phyloP scores from a whole-genome alignment of 177 flowering plant genomes.

The Telopea speciosissima region DNA sequence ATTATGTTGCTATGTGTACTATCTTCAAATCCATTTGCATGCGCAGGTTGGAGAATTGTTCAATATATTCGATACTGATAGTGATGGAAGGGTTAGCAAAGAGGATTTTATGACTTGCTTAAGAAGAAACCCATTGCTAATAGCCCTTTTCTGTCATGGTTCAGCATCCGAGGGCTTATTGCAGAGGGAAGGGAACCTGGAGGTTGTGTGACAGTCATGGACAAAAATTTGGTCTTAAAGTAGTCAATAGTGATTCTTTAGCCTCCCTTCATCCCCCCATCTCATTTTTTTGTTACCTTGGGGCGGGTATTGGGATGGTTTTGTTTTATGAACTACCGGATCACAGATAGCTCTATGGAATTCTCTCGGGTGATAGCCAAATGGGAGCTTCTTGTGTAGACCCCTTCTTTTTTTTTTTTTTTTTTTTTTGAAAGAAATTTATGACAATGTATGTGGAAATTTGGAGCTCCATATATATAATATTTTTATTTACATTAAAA shows the following conservation, averaged over 20 bases:
- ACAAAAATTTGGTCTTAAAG: too few relatives aligned
- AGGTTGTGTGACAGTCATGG: constrained; percentile 20
- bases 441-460: not conserved
- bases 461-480: not conserved
- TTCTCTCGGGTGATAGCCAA: too few relatives aligned
- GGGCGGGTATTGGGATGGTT: too few relatives aligned
- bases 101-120: constrained; percentile 58
- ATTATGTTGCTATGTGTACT: not conserved
- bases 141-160: constrained; percentile 54
- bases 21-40: not conserved
- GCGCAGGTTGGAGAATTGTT: constrained; percentile 52
- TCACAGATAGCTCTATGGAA: too few relatives aligned
- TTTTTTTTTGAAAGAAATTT: not conserved
- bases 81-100: constrained; percentile 56
- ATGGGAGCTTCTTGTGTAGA: not conserved
- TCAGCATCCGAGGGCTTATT: constrained; percentile 18
- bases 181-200: constrained; percentile 15
- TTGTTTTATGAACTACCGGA: too few relatives aligned
- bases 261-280: too few relatives aligned
- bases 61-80: constrained; percentile 52
- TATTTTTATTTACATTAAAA: constrained; percentile 5
- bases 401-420: too few relatives aligned
- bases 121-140: constrained; percentile 58
- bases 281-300: too few relatives aligned
- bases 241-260: too few relatives aligned